Percentiles rank a stretch among this genome's conserved stretches.
phyloP scores from a whole-genome alignment of 306 rosid genomes.

The Rosa rugosa region DNA sequence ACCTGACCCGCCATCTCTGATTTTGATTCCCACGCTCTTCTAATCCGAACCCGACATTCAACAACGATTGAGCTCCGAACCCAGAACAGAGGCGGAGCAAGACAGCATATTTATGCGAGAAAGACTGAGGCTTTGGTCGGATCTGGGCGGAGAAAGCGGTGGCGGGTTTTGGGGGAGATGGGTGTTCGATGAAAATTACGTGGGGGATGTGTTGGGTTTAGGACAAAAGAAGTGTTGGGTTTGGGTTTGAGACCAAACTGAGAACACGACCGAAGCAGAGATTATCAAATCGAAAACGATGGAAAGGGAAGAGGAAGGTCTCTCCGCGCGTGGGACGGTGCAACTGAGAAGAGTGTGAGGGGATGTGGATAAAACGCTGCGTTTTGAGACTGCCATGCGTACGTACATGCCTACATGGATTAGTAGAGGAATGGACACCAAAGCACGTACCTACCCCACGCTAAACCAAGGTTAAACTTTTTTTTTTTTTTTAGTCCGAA shows the following conservation, averaged over 20 bases:
- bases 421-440: too few relatives aligned
- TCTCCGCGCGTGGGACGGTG: conserved; percentile 5
- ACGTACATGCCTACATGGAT: neutral
- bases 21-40: neutral
- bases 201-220: conserved; percentile 35
- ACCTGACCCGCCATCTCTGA: conserved; percentile 49
- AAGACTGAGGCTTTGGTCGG: conserved; percentile 26
- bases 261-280: neutral
- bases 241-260: conserved; percentile 21
- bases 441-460: too few relatives aligned
- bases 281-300: neutral
- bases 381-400: neutral
- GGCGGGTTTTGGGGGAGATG: conserved; percentile 40
- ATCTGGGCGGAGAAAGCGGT: conserved; percentile 43
- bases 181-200: conserved; percentile 47
- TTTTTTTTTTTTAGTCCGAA: too few relatives aligned
- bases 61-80: conserved; percentile 5
- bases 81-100: conserved; percentile 11
- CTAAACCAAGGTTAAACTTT: too few relatives aligned
- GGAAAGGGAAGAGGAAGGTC: neutral
- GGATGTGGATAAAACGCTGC: neutral
- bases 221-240: conserved; percentile 25
- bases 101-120: neutral
- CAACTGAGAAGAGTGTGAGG: neutral
- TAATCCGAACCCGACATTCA: conserved; percentile 24